Conservation (phyloP, 306 rosid species). For the Pyrus bretschneideri region DNA sequence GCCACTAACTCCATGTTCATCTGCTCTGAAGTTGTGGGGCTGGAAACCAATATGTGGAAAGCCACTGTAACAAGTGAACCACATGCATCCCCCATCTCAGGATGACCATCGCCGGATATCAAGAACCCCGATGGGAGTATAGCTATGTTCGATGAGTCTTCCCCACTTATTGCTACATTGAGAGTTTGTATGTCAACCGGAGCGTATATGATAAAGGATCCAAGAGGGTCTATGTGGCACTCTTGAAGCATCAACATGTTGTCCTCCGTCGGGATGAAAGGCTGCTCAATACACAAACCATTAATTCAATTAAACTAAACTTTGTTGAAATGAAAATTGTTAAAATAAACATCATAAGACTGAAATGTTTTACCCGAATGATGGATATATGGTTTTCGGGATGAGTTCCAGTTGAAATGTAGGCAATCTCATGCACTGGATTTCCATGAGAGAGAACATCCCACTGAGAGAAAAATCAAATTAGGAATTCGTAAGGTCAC, state of each 20-base stretch:
- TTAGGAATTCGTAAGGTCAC: not conserved
- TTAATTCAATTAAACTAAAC: not conserved
- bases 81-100: not conserved
- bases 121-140: slow-evolving; percentile 65
- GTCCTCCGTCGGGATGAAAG: slow-evolving; percentile 27
- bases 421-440: slow-evolving; percentile 31
- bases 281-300: slow-evolving; percentile 34
- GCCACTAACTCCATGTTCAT: slow-evolving; percentile 31
- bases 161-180: slow-evolving; percentile 18
- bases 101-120: slow-evolving; percentile 38
- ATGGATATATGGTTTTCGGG: slow-evolving; percentile 45
- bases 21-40: not conserved
- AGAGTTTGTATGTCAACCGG: slow-evolving; percentile 32
- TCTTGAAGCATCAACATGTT: slow-evolving; percentile 56
- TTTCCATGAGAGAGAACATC: slow-evolving; percentile 40
- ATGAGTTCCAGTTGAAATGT: slow-evolving; percentile 40
- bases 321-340: too few species aligned
- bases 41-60: slow-evolving; percentile 35
- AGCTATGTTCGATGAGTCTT: slow-evolving; percentile 34
- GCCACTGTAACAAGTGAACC: slow-evolving; percentile 56
- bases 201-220: slow-evolving; percentile 39
- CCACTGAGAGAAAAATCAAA: slow-evolving; percentile 42
- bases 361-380: slow-evolving; percentile 31
- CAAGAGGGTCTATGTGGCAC: slow-evolving; percentile 35
- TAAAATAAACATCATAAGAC: too few species aligned